Evolutionary conservation across 2,329 filamentous ascomycete species (phyloP), one percentile per base, ranked within the genome.

Genomic region (Aspergillus sp.): DNA sequence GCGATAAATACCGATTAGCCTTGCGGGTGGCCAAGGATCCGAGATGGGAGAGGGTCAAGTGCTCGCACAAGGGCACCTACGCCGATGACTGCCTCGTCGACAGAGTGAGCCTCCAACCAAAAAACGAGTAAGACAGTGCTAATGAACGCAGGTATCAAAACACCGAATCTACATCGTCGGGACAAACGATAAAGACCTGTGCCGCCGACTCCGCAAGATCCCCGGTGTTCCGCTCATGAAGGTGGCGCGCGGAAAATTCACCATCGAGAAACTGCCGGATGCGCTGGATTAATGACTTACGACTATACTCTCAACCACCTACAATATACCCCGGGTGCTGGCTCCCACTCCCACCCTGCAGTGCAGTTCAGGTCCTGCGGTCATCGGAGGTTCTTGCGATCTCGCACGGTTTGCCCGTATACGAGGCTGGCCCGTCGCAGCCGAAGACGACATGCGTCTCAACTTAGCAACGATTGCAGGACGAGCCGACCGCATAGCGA

Each of bases 211-310:
- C 67, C 83, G 93, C 62, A 97, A 96, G 79, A 86, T 95, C 52
- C 87, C 88, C 1, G 88, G 88, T 70, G 82, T 84, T 12, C 83
- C 83, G 2, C 83, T 85, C 55, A 82, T 96, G 81, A 91, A 87
- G 69, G 91, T 95, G 27, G 90, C 89, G 5, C 85, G 90, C 69
- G 91, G 90, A 46, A 97, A 97, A 76, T 98, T 97, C 76, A 88
- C 93, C 48, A 95, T 99, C 69, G 95, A 98, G 81, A 86, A 93
- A 68, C 77, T 97, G 61, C 93, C 93, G 5, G 90, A 92, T 75
- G 91, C 90, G 39, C 90, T 90, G 34, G 88, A 92, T 54, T 66
- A 62, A 54, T 30, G 8, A n/a, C 45, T 37, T 15, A 37, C 34
- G 34, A 27, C 19, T 13, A 13, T 19, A 37, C 44, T n/a, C 15